Base-by-base conservation (phyloP, 495 filamentous ascomycete species). In the Friedmanniomyces simplex region DNA sequence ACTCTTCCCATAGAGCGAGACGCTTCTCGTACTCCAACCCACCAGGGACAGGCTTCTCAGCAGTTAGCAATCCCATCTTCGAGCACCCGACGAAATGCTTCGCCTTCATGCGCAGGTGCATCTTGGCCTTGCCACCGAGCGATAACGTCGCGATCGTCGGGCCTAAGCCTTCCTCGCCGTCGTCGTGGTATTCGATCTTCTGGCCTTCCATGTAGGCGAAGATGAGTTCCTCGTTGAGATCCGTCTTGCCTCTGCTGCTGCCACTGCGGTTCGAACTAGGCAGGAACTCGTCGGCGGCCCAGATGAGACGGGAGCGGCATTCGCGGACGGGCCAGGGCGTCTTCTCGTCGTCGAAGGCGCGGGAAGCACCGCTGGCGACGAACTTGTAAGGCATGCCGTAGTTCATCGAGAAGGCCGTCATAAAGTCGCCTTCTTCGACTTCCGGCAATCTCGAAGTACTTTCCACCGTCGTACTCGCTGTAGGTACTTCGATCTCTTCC, bases 301-400 rank as follows among this genome's bases (percentile, higher is more conserved):
- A 90, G 14, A 76, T 79, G 51, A 91, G 64, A 26, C 83, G 76
- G 7, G 81, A 74, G 2, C 88, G 67, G 1, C 78, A 76, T 21
- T 73, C 73, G 24, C 79, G 71, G 5, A 95, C 74, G 0, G 74
- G 71, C 7, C 68, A 56, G 0, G 80, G 80, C 0, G 87, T 84
- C 16, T 83, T 36, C 30, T 52, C 39, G 20, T 49, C 76, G 2
- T 70, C 63, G 55, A 95, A 91, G 1, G 71, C 72, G 45, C 69
- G 79, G 0, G 84, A 85, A 11, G 81, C 71, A 2, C 88, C 82
- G 6, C 77, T 70, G 1, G 88, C 86, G 13, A 87, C 78, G 60
- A 84, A 95, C 59, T 94, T 91, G 66, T 95, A 95, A 0, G 83
- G 84, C 51, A 87, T 85, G 0, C 89, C 89, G 82, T 89, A 60